A percentile compares a stretch with the other conserved stretches of the same genome.
Evolutionary conservation across 805 yeast genomes (phyloP).

Genomic region (Ascoidea tarda): DNA sequence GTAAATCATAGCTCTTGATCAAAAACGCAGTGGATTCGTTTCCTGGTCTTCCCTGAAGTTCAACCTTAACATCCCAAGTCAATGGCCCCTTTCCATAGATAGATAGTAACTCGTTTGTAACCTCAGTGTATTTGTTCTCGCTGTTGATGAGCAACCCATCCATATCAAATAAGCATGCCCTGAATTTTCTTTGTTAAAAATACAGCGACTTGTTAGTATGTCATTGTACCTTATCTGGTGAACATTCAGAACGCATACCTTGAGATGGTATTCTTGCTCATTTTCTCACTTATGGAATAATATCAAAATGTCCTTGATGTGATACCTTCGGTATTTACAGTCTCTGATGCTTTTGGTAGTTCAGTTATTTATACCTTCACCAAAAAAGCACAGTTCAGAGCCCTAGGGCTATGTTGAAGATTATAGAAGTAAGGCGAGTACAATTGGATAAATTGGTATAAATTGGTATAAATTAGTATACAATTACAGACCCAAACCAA

Average conservation of each 20-base stretch:
- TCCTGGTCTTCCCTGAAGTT: conserved; percentile 88
- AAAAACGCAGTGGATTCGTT: conserved; percentile 52
- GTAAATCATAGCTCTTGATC: conserved; percentile 50
- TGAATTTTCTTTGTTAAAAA: conserved; percentile 16
- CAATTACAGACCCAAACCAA: too few species aligned
- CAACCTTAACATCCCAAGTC: conserved; percentile 82
- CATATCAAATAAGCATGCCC: conserved; percentile 75
- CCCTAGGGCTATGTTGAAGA: too few species aligned
- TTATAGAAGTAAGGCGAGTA: too few species aligned
- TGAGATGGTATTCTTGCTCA: background rate
- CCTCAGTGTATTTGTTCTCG: conserved; percentile 81
- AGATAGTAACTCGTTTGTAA: conserved; percentile 51
- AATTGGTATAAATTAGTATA: too few species aligned
- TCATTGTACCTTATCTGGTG: too few species aligned
- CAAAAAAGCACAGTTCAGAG: too few species aligned
- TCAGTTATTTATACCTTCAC: too few species aligned
- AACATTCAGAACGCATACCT: too few species aligned
- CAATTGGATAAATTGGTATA: too few species aligned
- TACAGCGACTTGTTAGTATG: too few species aligned
- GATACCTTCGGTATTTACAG: background rate
- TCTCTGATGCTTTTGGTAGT: background rate
- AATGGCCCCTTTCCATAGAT: conserved; percentile 64
- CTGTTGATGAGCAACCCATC: conserved; percentile 90
- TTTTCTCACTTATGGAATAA: background rate
- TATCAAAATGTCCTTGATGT: background rate